Evolutionary conservation across 495 filamentous ascomycete species (phyloP).

Genomic region (Penicillium robsamsonii): DNA sequence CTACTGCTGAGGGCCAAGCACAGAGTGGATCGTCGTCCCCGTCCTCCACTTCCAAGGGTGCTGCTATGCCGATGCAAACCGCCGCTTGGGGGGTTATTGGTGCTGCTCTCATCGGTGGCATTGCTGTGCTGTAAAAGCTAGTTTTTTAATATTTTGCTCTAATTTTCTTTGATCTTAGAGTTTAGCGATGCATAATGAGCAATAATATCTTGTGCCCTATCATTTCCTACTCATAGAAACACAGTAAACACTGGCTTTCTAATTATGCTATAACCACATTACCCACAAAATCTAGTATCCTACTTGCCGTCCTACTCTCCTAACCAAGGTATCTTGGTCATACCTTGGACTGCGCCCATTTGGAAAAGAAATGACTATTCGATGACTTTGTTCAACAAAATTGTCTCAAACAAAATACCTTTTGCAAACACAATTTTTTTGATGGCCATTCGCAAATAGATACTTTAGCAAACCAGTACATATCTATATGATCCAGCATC

Average conservation of each 20-base stretch:
- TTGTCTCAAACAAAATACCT: too few species aligned
- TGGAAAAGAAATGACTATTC: too few species aligned
- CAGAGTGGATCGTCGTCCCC: slow-evolving; percentile 24
- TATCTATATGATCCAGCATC: not conserved
- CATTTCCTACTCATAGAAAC: not conserved
- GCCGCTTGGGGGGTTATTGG: slow-evolving; percentile 37
- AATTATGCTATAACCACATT: not conserved
- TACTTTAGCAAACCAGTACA: not conserved
- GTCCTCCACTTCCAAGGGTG: slow-evolving; percentile 20
- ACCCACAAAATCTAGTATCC: not conserved
- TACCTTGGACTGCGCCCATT: too few species aligned
- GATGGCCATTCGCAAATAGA: too few species aligned
- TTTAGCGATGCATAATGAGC: not conserved
- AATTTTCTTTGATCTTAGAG: not conserved
- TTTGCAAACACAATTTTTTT: too few species aligned
- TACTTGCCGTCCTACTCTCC: not conserved
- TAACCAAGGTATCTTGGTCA: too few species aligned
- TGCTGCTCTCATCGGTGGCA: slow-evolving; percentile 29
- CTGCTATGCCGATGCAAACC: slow-evolving; percentile 31
- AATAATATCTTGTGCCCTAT: not conserved
- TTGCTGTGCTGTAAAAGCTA: slow-evolving; percentile 28
- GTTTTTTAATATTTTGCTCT: not conserved
- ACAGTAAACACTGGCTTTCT: not conserved
- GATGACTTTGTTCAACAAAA: not conserved
- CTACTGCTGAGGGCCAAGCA: slow-evolving; percentile 28